Evolutionary conservation across 2,329 filamentous ascomycete species (phyloP).

Genomic region (Paramyrothecium roridum): DNA sequence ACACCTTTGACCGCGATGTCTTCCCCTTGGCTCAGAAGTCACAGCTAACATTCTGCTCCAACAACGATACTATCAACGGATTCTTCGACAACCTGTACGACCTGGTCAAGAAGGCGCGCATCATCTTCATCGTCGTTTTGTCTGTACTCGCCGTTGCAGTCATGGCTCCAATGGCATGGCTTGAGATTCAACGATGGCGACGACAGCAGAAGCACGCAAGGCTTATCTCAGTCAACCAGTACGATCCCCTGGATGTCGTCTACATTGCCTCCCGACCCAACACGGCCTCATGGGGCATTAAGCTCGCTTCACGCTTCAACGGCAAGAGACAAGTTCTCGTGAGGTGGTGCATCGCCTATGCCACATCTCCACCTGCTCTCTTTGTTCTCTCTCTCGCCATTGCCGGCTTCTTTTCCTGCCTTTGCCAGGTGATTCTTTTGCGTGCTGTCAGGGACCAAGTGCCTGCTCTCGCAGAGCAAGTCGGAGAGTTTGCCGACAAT

Average conservation of each 20-base stretch:
- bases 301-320: constrained; percentile 62
- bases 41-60: constrained; percentile 80
- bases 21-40: constrained; percentile 86
- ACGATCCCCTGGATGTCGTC: constrained; percentile 82
- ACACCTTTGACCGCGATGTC: constrained; percentile 71
- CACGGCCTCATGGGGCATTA: constrained; percentile 70
- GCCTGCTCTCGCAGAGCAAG: constrained; percentile 69
- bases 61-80: constrained; percentile 74
- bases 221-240: constrained; percentile 61
- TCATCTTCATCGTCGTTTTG: constrained; percentile 74
- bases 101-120: constrained; percentile 65
- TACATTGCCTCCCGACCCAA: constrained; percentile 83
- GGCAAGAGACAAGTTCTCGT: constrained; percentile 66
- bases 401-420: constrained; percentile 76
- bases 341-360: constrained; percentile 83
- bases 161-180: constrained; percentile 75
- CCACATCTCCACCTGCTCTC: constrained; percentile 80
- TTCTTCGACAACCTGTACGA: constrained; percentile 76
- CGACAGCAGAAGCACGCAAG: constrained; percentile 67
- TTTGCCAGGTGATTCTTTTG: constrained; percentile 80
- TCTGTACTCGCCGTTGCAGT: constrained; percentile 67
- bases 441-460: constrained; percentile 70
- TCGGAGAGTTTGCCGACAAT: constrained; percentile 75
- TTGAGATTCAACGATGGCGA: constrained; percentile 76
- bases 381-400: constrained; percentile 81